A percentile compares a stretch with the other conserved stretches of the same genome.
Evolutionary conservation across 1,284 basidiomycete genomes (phyloP).

Genomic region (Ceratobasidium sp.): DNA sequence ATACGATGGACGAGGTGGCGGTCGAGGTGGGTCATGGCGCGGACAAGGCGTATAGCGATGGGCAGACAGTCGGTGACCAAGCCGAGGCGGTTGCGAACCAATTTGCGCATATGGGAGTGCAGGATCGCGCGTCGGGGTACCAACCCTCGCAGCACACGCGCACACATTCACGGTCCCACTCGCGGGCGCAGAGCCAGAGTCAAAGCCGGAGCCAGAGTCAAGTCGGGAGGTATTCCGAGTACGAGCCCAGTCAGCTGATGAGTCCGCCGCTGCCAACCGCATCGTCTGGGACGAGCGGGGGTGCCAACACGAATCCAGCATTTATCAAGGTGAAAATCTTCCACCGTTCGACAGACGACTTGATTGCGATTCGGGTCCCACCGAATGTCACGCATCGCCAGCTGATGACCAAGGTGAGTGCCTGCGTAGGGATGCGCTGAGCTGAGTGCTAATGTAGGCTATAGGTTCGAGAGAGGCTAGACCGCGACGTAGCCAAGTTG

Average conservation of each 20-base stretch:
- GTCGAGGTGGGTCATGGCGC: slow-evolving; percentile 54
- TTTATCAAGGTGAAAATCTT: slow-evolving; percentile 99
- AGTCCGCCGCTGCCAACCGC: slow-evolving; percentile 60
- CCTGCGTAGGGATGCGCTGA: background rate
- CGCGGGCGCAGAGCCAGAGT: slow-evolving; percentile 34
- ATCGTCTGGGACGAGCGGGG: slow-evolving; percentile 74
- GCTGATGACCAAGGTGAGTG: slow-evolving; percentile 82
- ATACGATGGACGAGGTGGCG: slow-evolving; percentile 76
- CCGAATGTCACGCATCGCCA: slow-evolving; percentile 88
- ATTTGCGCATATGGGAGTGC: slow-evolving; percentile 42
- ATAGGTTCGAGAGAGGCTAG: slow-evolving; percentile 78
- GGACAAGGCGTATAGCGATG: slow-evolving; percentile 22
- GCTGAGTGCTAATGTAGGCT: background rate
- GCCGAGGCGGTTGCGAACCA: slow-evolving; percentile 17
- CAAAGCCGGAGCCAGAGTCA: slow-evolving; percentile 45
- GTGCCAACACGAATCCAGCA: slow-evolving; percentile 75
- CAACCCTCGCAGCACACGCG: slow-evolving; percentile 49
- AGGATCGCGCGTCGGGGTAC: slow-evolving; percentile 37
- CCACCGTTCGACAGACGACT: slow-evolving; percentile 88
- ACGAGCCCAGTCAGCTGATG: slow-evolving; percentile 38
- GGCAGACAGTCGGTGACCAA: slow-evolving; percentile 15
- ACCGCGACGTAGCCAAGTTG: slow-evolving; percentile 75
- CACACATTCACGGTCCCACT: slow-evolving; percentile 24
- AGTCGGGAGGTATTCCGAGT: slow-evolving; percentile 47
- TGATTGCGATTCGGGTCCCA: slow-evolving; percentile 97